Base-by-base conservation (phyloP, 164 flowering plant species). In the Magnolia changhungtana region DNA sequence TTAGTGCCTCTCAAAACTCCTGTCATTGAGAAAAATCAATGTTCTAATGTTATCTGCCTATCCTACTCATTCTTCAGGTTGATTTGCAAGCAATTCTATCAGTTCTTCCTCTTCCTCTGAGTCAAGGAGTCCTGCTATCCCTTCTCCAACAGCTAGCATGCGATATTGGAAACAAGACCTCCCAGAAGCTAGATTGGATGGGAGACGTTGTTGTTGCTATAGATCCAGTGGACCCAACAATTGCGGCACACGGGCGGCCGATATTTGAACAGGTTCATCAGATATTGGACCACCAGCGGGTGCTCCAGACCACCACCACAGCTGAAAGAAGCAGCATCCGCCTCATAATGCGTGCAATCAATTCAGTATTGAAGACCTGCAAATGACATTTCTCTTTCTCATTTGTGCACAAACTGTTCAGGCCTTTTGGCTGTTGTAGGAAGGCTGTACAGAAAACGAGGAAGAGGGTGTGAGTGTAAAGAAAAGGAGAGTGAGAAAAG, bases 101-200 rank as follows among this genome's bases (percentile, higher is more conserved):
- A 1, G 73, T 75, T 77, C 81, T 76, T 31, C 97, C 98, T 70
- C 81, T 86, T 16, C 93, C 95, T 0, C 77, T 96, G 81, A 92
- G 92, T 84, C 99, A 96, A 87, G 98, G 99, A 63, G 98, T 96
- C n/a, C 83, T 96, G 45, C 87, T 96, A 19, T 88, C 98, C 7
- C 98, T 96, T 77, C 84, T 96, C 68, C 99, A 96, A 83, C 98
- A 92, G 84, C 74, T 96, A 72, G 89, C 97, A 1, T 96, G 95
- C 52, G 99, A 93, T 77, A 84, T 93, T 55, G 84, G 78, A 79
- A 89, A 86, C 2, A 98, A 94, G 24, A 84, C 89, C 1, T 27
- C 89, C 7, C 81, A 83, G 19, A 96, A 94, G 72, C 74, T 94
- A 58, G 78, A 82, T 1, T 96, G 97, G 99, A 91, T 96, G 92